A percentile compares a stretch with the other conserved stretches of the same genome.
These are phyloP conservation scores for Dendrocalamus sinicus DNA, from an alignment of 176 grass and related monocot species.

Conservation along the genomic window DNA sequence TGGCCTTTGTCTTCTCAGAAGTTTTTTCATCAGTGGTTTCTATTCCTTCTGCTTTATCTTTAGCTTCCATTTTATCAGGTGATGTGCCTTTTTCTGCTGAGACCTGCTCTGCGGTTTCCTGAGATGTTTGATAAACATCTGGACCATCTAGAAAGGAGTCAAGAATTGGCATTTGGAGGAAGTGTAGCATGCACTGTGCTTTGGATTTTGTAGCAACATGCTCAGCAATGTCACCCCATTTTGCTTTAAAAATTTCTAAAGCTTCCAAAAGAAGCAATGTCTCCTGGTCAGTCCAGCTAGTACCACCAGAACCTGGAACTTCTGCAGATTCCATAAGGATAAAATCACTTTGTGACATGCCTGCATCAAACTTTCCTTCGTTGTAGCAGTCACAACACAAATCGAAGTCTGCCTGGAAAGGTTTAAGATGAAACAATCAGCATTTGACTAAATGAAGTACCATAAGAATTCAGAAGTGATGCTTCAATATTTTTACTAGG, in stretches of 20 bases:
- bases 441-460: constrained; percentile 16
- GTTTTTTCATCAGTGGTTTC: constrained; percentile 34
- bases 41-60: constrained; percentile 50
- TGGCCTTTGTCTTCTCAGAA: constrained; percentile 37
- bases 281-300: constrained; percentile 84
- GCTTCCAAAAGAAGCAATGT: constrained; percentile 84
- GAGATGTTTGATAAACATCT: constrained; percentile 30
- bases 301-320: constrained; percentile 59
- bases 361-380: constrained; percentile 65
- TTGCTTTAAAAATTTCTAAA: constrained; percentile 74
- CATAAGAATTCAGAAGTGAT: neutral
- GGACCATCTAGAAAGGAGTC: constrained; percentile 53
- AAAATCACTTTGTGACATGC: constrained; percentile 80
- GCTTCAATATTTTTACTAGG: neutral
- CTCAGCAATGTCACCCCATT: constrained; percentile 87
- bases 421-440: constrained; percentile 22
- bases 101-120: constrained; percentile 30
- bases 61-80: constrained; percentile 52
- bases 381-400: constrained; percentile 81
- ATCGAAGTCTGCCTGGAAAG: constrained; percentile 85
- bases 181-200: constrained; percentile 78
- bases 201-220: constrained; percentile 94
- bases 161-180: constrained; percentile 77
- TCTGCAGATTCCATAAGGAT: constrained; percentile 83
- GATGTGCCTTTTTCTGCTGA: constrained; percentile 35